Percentiles rank a stretch among this genome's conserved stretches.
Evolutionary conservation across 2,329 filamentous ascomycete species (phyloP).

Genomic region (Bimuria novae-zelandiae): DNA sequence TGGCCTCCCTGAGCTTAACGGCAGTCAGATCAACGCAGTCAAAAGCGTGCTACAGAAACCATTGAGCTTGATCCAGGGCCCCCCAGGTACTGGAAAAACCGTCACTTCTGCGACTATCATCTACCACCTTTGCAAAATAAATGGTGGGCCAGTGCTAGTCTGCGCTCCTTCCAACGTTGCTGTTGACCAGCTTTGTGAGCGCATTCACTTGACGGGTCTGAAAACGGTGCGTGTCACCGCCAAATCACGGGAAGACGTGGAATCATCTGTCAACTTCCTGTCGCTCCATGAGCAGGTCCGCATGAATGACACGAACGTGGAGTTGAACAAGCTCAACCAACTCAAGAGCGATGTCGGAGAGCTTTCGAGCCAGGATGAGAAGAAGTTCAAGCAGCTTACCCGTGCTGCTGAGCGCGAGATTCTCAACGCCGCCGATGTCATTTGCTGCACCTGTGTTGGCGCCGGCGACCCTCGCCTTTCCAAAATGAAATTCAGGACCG

Average conservation of each 20-base stretch:
- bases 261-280: conserved; percentile 95
- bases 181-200: conserved; percentile 96
- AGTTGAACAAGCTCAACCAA: conserved; percentile 88
- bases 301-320: conserved; percentile 94
- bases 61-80: conserved; percentile 93
- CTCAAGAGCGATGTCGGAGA: conserved; percentile 92
- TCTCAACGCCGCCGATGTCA: conserved; percentile 91
- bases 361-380: conserved; percentile 92
- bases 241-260: conserved; percentile 97
- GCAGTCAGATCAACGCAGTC: conserved; percentile 94
- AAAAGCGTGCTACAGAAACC: conserved; percentile 94
- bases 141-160: conserved; percentile 90
- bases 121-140: conserved; percentile 95
- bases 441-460: conserved; percentile 98
- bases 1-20: conserved; percentile 90
- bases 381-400: conserved; percentile 96
- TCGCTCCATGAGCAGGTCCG: conserved; percentile 96
- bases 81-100: conserved; percentile 96
- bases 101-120: conserved; percentile 99
- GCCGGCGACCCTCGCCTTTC: conserved; percentile 92
- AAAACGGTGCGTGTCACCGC: conserved; percentile 98
- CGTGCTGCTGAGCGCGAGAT: conserved; percentile 95
- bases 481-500: conserved; percentile 98
- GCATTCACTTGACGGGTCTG: conserved; percentile 89
- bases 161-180: conserved; percentile 98